Evolutionary conservation across 2,329 filamentous ascomycete species (phyloP), one percentile per base, ranked within the genome.

Genomic region (Alternaria burnsii): DNA sequence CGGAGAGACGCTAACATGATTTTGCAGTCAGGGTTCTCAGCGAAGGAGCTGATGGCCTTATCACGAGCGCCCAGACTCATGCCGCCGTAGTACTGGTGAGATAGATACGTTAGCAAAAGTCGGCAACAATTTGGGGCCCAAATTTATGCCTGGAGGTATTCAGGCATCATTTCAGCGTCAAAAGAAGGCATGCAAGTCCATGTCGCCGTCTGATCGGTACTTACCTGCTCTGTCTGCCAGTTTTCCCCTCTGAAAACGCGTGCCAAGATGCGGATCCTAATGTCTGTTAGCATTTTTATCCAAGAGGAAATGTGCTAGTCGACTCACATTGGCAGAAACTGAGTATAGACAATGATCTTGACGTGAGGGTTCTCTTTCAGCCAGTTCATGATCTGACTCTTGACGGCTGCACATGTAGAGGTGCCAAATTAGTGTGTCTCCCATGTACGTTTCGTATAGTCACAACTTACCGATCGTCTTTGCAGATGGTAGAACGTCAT

Each of bases 341-440:
- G 86, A 0, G 84, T 86, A 64, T 88, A 90, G 46, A 89, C 75
- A 58, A 86, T 86, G 46, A 88, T 82, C 73, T 90, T 89, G 41
- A 82, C 81, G 0, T 78, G 52, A 0, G 79, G 78, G 4, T 83
- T 81, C 12, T 84, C 78, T 1, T 75, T 58, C 1, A 78, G 46
- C 82, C 82, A 84, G 26, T 81, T 79, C 30, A 83, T 59, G 12
- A 84, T 73, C 56, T 82, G 80, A 0, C 79, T 76, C 54, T 83
- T 84, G 69, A 81, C 68, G 0, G 81, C 36, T 40, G 7, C 8
- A 20, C 8, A 10, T 40, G n/a, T 20, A 9, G n/a, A 40, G 36
- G 36, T 20, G 11, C 10, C n/a, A 10, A 40, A n/a, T 40, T 9
- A 40, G 36, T 20, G 8, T 11, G n/a, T 40, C 3, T 40, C 6